Conservation (phyloP, 345 rosid genomes). For the Linum tenue region DNA sequence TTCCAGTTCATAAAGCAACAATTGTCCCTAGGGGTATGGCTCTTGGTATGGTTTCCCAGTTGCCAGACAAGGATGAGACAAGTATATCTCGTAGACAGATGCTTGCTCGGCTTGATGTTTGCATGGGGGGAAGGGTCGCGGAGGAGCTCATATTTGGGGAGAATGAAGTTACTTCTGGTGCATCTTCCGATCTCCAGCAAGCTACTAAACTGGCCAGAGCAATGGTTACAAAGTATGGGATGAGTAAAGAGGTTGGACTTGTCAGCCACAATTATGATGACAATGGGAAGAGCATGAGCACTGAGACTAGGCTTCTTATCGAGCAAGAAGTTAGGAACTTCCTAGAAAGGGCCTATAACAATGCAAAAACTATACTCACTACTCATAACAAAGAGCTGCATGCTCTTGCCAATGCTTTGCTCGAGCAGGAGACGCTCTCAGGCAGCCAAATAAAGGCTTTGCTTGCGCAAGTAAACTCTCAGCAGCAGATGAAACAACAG, state of each 20-base stretch:
- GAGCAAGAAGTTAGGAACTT: conserved; percentile 70
- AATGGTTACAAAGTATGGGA: conserved; percentile 86
- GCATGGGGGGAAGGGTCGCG: conserved; percentile 95
- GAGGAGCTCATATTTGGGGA: conserved; percentile 95
- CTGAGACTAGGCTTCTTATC: conserved; percentile 82
- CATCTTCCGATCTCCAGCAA: conserved; percentile 71
- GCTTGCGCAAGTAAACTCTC: conserved; percentile 52
- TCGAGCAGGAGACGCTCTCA: conserved; percentile 63
- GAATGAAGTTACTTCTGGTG: conserved; percentile 80
- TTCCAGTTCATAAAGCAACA: conserved; percentile 93
- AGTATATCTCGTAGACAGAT: conserved; percentile 74
- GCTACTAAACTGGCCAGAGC: conserved; percentile 78
- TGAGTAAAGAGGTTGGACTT: conserved; percentile 85
- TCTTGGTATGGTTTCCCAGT: conserved; percentile 88
- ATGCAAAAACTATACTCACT: conserved; percentile 73
- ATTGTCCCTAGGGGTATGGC: conserved; percentile 92
- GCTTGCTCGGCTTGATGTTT: conserved; percentile 92
- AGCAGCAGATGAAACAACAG: conserved; percentile 32
- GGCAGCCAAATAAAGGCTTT: conserved; percentile 73
- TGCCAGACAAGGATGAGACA: conserved; percentile 79
- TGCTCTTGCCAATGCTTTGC: conserved; percentile 77
- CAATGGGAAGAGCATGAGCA: conserved; percentile 96
- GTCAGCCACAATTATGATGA: conserved; percentile 70
- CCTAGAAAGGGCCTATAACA: conserved; percentile 75
- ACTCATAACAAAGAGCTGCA: conserved; percentile 66